Base-by-base conservation (phyloP, 1,284 basidiomycete genomes). In the Ustilago xerochloae region DNA sequence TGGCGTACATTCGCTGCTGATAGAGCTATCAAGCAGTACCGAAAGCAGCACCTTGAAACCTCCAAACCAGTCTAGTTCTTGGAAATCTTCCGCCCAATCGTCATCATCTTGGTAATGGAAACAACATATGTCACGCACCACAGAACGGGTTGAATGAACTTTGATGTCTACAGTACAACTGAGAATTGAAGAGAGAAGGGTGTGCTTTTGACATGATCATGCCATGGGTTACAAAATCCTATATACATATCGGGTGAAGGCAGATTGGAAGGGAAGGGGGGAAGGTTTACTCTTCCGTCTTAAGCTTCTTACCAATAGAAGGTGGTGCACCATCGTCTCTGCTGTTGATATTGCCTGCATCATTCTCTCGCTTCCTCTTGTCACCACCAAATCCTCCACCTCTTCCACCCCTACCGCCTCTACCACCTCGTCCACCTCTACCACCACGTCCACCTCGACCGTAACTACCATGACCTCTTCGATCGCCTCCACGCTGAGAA, bases 401-500 rank as follows among this genome's bases (percentile, higher is more conserved):
- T 30, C 51, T 38, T 47, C 65, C 67, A 41, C 68, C 66, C 9
- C 50, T 47, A 15, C 82, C 58, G 50, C 81, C 76, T 29, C 46
- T 20, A 16, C 75, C 78, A 48, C 84, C 84, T 9, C 85, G 55
- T 26, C 80, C 74, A 18, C 85, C 78, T 20, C 85, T 78, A 32
- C 84, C 81, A 33, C 84, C 59, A 22, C 86, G 78, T 28, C 85
- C 84, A 18, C 85, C 72, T 15, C 75, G 71, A 24, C 78, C 65
- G 33, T 80, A 73, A 28, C 84, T 67, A 28, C 84, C 66, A 1
- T 79, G 64, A 43, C 77, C 55, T 33, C 79, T 18, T n/a, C 36
- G 62, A 30, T 91, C 91, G 90, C 28, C 90, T 67, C 29, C 90
- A 69, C 92, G 85, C 58, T 64, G 64, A 13, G 61, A 61, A 15